Evolutionary conservation across 768 basidiomycete genomes (phyloP).

Genomic region (Serpula lacrymans): DNA sequence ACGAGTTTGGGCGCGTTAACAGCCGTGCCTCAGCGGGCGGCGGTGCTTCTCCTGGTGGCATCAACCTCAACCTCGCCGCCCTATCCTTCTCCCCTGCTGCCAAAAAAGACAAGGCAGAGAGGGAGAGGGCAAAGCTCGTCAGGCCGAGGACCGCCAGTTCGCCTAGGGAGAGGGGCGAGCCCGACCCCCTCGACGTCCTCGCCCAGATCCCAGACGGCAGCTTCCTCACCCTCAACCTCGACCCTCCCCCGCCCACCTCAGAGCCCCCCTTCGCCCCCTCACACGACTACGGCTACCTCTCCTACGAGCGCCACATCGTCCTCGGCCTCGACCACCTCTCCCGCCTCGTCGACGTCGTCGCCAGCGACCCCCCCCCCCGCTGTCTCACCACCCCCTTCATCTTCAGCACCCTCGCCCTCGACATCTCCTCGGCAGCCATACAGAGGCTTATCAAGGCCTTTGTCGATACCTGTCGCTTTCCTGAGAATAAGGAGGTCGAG

Average conservation of each 20-base stretch:
- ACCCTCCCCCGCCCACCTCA: slow-evolving; percentile 39
- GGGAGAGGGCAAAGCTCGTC: slow-evolving; percentile 39
- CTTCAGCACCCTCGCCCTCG: slow-evolving; percentile 85
- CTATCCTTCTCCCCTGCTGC: slow-evolving; percentile 23
- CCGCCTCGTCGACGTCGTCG: slow-evolving; percentile 66
- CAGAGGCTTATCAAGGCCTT: slow-evolving; percentile 79
- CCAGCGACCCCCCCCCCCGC: slow-evolving; percentile 65
- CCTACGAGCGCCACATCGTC: slow-evolving; percentile 68
- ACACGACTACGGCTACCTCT: slow-evolving; percentile 70
- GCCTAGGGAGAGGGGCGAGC: slow-evolving; percentile 29
- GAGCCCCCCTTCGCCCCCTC: slow-evolving; percentile 37
- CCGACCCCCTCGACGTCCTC: slow-evolving; percentile 30
- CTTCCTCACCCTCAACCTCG: slow-evolving; percentile 52
- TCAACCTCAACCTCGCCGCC: slow-evolving; percentile 9
- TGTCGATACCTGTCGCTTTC: slow-evolving; percentile 54
- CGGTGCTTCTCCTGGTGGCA: slow-evolving; percentile 23
- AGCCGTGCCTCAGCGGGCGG: slow-evolving; percentile 42
- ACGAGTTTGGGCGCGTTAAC: slow-evolving; percentile 65
- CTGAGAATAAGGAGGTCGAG: slow-evolving; percentile 40
- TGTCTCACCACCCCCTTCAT: slow-evolving; percentile 88
- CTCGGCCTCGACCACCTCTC: slow-evolving; percentile 73
- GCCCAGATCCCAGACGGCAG: slow-evolving; percentile 46
- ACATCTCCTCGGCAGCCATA: slow-evolving; percentile 72
- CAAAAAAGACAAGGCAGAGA: slow-evolving; percentile 52
- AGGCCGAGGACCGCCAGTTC: slow-evolving; percentile 42